A percentile compares a stretch with the other conserved stretches of the same genome.
Evolutionary conservation across 1,284 basidiomycete species (phyloP).

Genomic region (Cryptococcus sp.): DNA sequence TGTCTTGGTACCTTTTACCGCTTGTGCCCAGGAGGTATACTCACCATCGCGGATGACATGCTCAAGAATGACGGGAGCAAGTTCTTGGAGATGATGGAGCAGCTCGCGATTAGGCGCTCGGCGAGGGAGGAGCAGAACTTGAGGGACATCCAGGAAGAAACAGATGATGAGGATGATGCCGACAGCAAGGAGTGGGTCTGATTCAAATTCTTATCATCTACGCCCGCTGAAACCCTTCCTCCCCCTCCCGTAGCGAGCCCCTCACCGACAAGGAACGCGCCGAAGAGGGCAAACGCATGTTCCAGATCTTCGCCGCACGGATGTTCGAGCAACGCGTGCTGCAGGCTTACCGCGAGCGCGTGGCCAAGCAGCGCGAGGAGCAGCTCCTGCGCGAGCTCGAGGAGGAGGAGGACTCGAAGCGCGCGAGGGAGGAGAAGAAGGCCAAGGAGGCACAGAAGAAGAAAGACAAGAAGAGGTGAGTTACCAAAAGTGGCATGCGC

Average conservation of each 20-base stretch:
- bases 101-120: conserved; percentile 90
- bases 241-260: conserved; percentile 28
- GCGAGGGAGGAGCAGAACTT: conserved; percentile 76
- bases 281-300: conserved; percentile 99
- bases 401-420: conserved; percentile 74
- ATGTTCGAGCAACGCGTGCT: conserved; percentile 99
- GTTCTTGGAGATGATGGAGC: conserved; percentile 99
- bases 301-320: conserved; percentile 98
- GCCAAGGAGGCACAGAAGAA: conserved; percentile 96
- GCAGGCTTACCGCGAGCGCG: conserved; percentile 83
- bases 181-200: conserved; percentile 53
- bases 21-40: conserved; percentile 71
- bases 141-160: conserved; percentile 63
- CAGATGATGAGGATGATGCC: conserved; percentile 58
- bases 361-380: conserved; percentile 84
- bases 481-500: background rate
- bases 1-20: conserved; percentile 21
- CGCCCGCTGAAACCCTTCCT: conserved; percentile 15
- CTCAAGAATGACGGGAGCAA: conserved; percentile 98
- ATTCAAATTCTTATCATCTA: conserved; percentile 10
- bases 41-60: conserved; percentile 98
- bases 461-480: conserved; percentile 66
- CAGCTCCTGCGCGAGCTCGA: conserved; percentile 85
- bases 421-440: conserved; percentile 88
- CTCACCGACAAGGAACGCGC: conserved; percentile 72